Evolutionary conservation across 148 eudicot species (phyloP), one percentile per base, ranked within the genome.

Genomic region (Dianthus caryophyllus): DNA sequence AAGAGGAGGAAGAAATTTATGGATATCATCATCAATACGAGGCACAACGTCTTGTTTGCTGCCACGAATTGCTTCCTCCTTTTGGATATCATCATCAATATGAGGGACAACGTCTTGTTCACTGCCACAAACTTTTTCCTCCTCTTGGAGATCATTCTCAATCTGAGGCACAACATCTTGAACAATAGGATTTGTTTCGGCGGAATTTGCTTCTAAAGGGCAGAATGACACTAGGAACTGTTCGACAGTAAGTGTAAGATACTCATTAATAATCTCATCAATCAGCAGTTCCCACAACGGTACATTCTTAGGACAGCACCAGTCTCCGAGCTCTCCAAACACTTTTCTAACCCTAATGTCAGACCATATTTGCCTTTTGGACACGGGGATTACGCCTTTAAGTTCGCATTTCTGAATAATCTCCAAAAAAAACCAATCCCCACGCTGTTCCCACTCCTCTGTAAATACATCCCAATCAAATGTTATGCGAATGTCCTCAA

Each of bases 321-420:
- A 95, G 39, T 87, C 93, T 75, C 68, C 71, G 55, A 85, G 74
- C 25, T 74, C 64, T 38, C 39, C 21, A 80, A 74, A 85, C 16
- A 66, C 80, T 25, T 68, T 26, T 63, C 61, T 86, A 46, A 11
- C 66, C 72, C 94, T 81, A 68, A 88, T 50, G 61, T 90, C 91
- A 71, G 83, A 95, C 99, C 99, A 95, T 75, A 95, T 82, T 76
- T 95, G 96, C 81, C 77, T 81, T 43, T 78, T 48, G 30, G 97
- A 90, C 25, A 90, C 87, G 46, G 79, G 85, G 59, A 90, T 59
- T 6, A 85, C 71, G 61, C 68, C 68, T 1, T 72, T 61, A 71
- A 58, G 57, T 76, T 78, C 83, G 51, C 70, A 36, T 58, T 81
- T 79, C 71, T 81, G 69, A 38, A 90, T 62, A 25, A 88, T 64